Evolutionary conservation across 2,329 filamentous ascomycete species (phyloP).

Genomic region (Colletotrichum lini): DNA sequence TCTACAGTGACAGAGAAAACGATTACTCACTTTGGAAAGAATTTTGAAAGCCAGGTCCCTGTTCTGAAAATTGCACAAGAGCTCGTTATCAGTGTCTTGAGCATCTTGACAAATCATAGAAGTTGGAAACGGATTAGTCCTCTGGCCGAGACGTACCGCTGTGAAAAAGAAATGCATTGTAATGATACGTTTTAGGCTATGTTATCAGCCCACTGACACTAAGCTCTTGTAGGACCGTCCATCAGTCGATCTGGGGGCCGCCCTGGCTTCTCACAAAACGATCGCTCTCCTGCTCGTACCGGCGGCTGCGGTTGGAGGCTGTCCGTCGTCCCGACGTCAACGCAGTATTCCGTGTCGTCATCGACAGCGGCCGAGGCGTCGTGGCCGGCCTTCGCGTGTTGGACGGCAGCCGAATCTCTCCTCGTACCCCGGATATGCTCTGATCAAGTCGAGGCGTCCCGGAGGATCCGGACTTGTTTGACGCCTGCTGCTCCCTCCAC

Average conservation of each 20-base stretch:
- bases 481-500: conserved; percentile 2
- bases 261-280: background rate
- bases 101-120: background rate
- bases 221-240: rapidly evolving
- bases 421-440: too few relatives aligned
- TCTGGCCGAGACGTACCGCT: too few relatives aligned
- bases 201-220: rapidly evolving
- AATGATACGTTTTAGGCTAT: background rate
- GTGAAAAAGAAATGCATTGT: background rate
- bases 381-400: background rate
- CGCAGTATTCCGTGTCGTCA: background rate
- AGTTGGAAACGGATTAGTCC: too few relatives aligned
- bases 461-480: background rate
- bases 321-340: background rate
- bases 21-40: background rate
- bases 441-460: background rate
- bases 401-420: too few relatives aligned
- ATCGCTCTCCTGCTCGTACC: background rate
- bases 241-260: background rate
- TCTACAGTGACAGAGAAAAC: background rate
- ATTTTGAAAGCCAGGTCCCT: background rate
- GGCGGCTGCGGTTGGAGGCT: conserved; percentile 8
- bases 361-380: background rate
- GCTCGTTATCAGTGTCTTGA: background rate
- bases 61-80: too few relatives aligned